Evolutionary conservation across 257 asterid genomes (phyloP).

Genomic region (Forsythia viridissima): DNA sequence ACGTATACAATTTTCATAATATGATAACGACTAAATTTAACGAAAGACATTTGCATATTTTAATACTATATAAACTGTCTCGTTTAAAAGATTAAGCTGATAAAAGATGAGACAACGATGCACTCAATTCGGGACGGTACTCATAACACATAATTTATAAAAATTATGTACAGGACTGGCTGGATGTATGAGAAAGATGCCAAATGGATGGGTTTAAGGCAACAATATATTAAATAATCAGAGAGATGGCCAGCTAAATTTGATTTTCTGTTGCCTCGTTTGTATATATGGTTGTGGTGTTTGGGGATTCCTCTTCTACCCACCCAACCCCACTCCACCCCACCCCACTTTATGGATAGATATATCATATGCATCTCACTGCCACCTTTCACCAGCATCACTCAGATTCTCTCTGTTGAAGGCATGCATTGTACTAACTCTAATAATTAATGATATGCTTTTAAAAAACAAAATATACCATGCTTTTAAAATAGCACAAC

Average conservation of each 20-base stretch:
- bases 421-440: slow-evolving; percentile 19
- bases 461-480: background rate
- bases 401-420: slow-evolving; percentile 37
- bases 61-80: background rate
- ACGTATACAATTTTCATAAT: background rate
- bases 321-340: no score
- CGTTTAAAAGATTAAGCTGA: background rate
- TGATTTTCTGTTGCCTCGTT: slow-evolving; percentile 8
- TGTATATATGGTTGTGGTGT: slow-evolving; percentile 22
- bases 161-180: slow-evolving; percentile 11
- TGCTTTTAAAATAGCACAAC: background rate
- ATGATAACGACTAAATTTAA: no score
- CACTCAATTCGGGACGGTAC: no score
- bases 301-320: background rate
- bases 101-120: background rate
- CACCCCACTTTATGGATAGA: background rate
- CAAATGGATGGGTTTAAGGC: slow-evolving; percentile 39
- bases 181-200: slow-evolving; percentile 33
- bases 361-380: slow-evolving; percentile 16
- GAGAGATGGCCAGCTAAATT: slow-evolving; percentile 14
- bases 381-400: slow-evolving; percentile 25
- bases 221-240: slow-evolving; percentile 10
- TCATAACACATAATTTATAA: no score
- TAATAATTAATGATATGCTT: slow-evolving; percentile 10
- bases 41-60: background rate